Percentiles rank a stretch among this genome's conserved stretches.
Conservation (phyloP, 108 stramenopile species). For the Schizochytrium sp. region DNA sequence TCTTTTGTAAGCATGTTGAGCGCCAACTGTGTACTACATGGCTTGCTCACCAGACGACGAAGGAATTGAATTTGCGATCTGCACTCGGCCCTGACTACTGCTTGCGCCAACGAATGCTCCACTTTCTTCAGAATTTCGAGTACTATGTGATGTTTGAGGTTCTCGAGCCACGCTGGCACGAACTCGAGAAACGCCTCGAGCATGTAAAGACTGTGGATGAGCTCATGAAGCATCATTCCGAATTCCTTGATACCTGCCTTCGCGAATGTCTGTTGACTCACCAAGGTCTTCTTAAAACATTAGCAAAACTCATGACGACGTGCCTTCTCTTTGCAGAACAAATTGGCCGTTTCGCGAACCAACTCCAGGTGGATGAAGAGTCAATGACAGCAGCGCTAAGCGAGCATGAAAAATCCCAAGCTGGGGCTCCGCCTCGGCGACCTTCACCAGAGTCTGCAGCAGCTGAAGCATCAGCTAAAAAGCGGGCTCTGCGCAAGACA, state of each 20-base stretch:
- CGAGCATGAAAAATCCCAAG: neutral
- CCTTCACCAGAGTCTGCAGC: neutral
- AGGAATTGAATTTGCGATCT: slow-evolving; percentile 83
- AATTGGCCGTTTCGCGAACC: slow-evolving; percentile 50
- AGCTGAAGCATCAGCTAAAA: neutral
- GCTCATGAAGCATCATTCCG: slow-evolving; percentile 81
- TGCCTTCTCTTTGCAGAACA: slow-evolving; percentile 74
- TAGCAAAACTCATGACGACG: slow-evolving; percentile 71
- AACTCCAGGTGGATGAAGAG: slow-evolving; percentile 27
- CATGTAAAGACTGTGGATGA: slow-evolving; percentile 84
- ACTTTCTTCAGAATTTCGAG: slow-evolving; percentile 95
- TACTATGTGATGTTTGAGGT: slow-evolving; percentile 98
- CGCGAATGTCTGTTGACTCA: slow-evolving; percentile 93
- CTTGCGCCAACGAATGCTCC: slow-evolving; percentile 94
- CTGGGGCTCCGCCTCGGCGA: too few species aligned
- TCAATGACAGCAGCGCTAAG: neutral
- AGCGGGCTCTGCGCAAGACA: neutral
- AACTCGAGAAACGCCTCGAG: slow-evolving; percentile 77
- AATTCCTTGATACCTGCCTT: slow-evolving; percentile 86
- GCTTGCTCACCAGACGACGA: slow-evolving; percentile 89
- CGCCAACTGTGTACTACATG: slow-evolving; percentile 88
- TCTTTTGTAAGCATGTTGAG: slow-evolving; percentile 96
- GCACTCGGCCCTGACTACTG: slow-evolving; percentile 84
- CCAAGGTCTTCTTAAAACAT: slow-evolving; percentile 78
- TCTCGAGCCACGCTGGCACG: slow-evolving; percentile 89